Percentiles rank a stretch among this genome's conserved stretches.
phyloP scores from a whole-genome alignment of 2,329 filamentous ascomycete species.

The Exserohilum turcica region DNA sequence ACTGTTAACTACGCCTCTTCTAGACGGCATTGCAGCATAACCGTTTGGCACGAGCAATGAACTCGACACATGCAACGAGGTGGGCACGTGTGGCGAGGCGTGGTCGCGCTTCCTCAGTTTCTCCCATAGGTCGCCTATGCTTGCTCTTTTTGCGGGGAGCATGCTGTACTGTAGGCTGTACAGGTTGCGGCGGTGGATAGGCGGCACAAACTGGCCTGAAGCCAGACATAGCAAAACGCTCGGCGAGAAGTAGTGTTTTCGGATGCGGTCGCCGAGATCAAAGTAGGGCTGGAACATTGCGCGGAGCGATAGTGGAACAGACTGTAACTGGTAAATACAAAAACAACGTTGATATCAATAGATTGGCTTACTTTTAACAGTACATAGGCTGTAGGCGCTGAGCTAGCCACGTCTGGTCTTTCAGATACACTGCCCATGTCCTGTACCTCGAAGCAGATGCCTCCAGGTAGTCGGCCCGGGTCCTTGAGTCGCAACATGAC shows the following conservation, averaged over 20 bases:
- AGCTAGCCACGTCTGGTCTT: constrained; percentile 42
- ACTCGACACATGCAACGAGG: no score
- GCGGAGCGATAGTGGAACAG: constrained; percentile 85
- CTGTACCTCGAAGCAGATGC: constrained; percentile 87
- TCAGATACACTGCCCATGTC: constrained; percentile 61
- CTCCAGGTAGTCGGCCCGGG: constrained; percentile 82
- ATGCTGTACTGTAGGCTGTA: constrained; percentile 98
- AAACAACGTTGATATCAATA: not conserved
- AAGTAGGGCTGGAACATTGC: constrained; percentile 98
- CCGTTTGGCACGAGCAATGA: no score
- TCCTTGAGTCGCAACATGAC: constrained; percentile 96
- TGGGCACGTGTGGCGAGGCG: not conserved
- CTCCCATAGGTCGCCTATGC: constrained; percentile 85
- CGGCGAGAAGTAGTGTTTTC: constrained; percentile 92
- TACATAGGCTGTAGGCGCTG: constrained; percentile 77
- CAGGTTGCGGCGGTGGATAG: constrained; percentile 90
- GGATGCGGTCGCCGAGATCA: constrained; percentile 87
- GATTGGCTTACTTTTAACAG: constrained; percentile 70
- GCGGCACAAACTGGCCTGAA: constrained; percentile 90
- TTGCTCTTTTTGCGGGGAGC: constrained; percentile 80
- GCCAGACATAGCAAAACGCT: constrained; percentile 85
- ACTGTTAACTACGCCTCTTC: constrained; percentile 9
- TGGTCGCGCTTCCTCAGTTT: constrained; percentile 53
- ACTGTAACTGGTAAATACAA: constrained; percentile 43
- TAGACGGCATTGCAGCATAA: constrained; percentile 8